Base-by-base conservation (phyloP, 2,329 filamentous ascomycete genomes). In the Chlorencoelia australis region DNA sequence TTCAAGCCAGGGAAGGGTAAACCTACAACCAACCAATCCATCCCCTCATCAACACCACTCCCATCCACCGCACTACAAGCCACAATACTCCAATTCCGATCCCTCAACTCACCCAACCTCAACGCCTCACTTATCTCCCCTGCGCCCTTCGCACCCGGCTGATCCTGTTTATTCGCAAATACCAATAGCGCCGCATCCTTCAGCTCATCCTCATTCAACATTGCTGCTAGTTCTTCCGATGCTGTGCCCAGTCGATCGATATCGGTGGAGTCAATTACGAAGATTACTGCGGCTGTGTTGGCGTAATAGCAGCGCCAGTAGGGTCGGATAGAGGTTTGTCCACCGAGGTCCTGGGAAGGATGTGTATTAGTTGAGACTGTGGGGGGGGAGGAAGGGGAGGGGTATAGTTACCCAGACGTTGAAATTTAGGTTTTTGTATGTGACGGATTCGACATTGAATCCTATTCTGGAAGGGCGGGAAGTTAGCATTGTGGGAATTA, bases 261-360 rank as follows among this genome's bases (percentile, higher is more conserved):
- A 69, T 98, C 91, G 50, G 91, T 98, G 27, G 83, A 91, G 61
- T 98, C 91, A 57, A 98, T 89, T 44, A 98, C 91, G 67, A 98
- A 98, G 55, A 98, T 89, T 49, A 98, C 91, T 13, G 91, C 91
- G 19, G 91, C 89, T 1, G 91, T 98, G 67, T 98, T 96, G 58
- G 88, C 86, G 59, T 96, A 98, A 71, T 98, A 98, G 67, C 91
- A 98, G 60, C 91, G 77, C 91, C 91, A 98, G 68, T 98, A 98
- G 2, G 91, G 91, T 49, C 91, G 77, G 60, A 98, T 98, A 50
- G 83, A 93, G n/a, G 91, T 98, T 69, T 98, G 91, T 25, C 91
- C 91, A 56, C 91, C 89, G 31, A 96, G 72, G 67, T 96, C 89
- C 80, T 84, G 49, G 33, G 16, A 18, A 19, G 15, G 4, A 15